Evolutionary conservation across 73 alveolate genomes (phyloP), one percentile per base, ranked within the genome.

Genomic region (Paramecium sexaurelia): DNA sequence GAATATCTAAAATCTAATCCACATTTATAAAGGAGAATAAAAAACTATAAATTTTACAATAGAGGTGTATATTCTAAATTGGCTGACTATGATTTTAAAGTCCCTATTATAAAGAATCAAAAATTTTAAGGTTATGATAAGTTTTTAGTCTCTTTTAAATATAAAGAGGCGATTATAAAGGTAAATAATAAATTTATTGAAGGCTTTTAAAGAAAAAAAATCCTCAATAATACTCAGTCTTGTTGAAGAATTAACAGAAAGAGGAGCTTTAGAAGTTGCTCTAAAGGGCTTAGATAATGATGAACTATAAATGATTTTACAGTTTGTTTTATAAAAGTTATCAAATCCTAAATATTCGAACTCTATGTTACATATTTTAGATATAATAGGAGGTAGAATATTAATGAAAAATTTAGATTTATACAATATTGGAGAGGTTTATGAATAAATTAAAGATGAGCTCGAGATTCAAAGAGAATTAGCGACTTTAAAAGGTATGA

Each of bases 11-110:
- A 43, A 27, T 78, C 24, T 29, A 78, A 78, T 78, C 90, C 90
- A 8, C 90, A 78, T 78, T 78, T 78, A 43, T 78, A 78, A 45
- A 78, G 90, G 19, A 78, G 55, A 78, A 45, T 78, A 7, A 78
- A 45, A 43, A 45, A 78, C 41, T 78, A 78, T 20, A 78, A 78
- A 45, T 78, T 39, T 78, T 78, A 78, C 24, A 78, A 78, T 33
- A 41, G 90, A 78, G 90, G 90, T 17, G 41, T 78, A 15, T 78
- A 78, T 43, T 78, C 40, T 8, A 39, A 78, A 41, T 3, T 39
- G 6, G 3, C 22, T 26, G 55, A 78, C 19, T 78, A 78, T 45
- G 90, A 78, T 45, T 41, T 41, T 20, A 78, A 78, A 78, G 55
- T 78, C 41, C 47, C 43, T 9, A 11, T 47, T 10, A 40, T 15